Conservation (phyloP, 805 yeast species). For the Kurtzmaniella cleridarum region DNA sequence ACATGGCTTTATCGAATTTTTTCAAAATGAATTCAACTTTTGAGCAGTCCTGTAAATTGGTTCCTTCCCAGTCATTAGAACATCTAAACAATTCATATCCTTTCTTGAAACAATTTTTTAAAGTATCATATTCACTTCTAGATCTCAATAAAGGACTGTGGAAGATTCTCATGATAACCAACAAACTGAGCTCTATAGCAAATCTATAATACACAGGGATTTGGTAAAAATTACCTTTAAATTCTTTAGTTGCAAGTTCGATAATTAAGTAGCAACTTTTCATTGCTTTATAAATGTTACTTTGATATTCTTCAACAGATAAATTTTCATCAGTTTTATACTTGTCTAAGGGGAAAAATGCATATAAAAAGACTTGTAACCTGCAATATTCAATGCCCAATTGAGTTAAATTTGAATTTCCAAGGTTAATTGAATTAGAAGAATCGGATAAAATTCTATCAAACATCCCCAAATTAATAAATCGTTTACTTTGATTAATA, state of each 20-base stretch:
- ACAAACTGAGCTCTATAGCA: conserved; percentile 28
- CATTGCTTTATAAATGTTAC: conserved; percentile 21
- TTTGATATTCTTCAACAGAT: conserved; percentile 22
- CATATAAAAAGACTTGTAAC: conserved; percentile 32
- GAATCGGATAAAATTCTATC: conserved; percentile 34
- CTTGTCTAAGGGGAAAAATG: conserved; percentile 20
- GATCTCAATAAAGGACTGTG: conserved; percentile 25
- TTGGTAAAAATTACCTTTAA: conserved; percentile 14
- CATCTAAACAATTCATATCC: conserved; percentile 7
- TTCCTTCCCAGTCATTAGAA: not conserved
- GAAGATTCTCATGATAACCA: conserved; percentile 26
- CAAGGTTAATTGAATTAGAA: conserved; percentile 4
- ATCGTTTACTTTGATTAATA: conserved; percentile 16
- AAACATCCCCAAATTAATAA: conserved; percentile 38
- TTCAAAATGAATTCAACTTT: conserved; percentile 18
- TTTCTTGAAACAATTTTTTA: conserved; percentile 19
- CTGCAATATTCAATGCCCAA: conserved; percentile 32
- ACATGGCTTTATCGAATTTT: conserved; percentile 17
- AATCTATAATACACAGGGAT: conserved; percentile 39
- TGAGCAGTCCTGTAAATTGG: conserved; percentile 12
- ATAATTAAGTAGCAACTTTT: conserved; percentile 24
- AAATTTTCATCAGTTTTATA: conserved; percentile 9
- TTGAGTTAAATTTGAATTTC: conserved; percentile 15
- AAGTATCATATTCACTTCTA: conserved; percentile 17
- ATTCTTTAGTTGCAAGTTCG: conserved; percentile 15